Percentiles rank a stretch among this genome's conserved stretches.
These are phyloP conservation scores for Urostyla sp. DNA, from an alignment of 73 alveolate genomes.

Conservation along the genomic window DNA sequence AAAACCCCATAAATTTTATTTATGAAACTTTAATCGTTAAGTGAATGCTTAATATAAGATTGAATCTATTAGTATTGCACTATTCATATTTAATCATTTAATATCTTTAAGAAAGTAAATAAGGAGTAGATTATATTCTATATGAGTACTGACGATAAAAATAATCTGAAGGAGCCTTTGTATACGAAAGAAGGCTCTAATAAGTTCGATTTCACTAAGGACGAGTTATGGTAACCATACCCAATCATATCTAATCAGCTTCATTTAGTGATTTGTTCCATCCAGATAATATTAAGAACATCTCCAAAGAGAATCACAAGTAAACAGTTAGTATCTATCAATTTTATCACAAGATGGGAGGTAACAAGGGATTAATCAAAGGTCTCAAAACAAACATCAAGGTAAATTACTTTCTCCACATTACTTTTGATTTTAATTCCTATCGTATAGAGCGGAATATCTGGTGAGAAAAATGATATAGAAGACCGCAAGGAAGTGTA, in stretches of 20 bases:
- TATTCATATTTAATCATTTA: too few relatives aligned
- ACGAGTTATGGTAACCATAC: not conserved
- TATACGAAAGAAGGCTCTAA: too few relatives aligned
- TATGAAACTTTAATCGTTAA: too few relatives aligned
- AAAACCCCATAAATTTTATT: too few relatives aligned
- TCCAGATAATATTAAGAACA: constrained; percentile 45
- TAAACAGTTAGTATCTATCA: not conserved
- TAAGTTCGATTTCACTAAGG: not conserved
- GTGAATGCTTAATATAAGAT: too few relatives aligned
- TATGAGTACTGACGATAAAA: too few relatives aligned
- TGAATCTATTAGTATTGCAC: too few relatives aligned
- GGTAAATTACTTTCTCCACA: not conserved
- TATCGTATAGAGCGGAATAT: constrained; percentile 17
- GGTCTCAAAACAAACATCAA: constrained; percentile 20
- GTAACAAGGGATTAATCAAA: constrained; percentile 6
- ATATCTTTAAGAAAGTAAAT: too few relatives aligned
- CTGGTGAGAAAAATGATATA: constrained; percentile 18
- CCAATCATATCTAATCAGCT: not conserved
- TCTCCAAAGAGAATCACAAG: not conserved
- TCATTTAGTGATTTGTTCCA: constrained; percentile 41
- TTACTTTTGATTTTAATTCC: not conserved
- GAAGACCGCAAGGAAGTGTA: not conserved
- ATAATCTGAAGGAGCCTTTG: too few relatives aligned
- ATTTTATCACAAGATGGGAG: not conserved
- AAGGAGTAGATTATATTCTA: too few relatives aligned